These are phyloP conservation scores for Penicillium antarcticum DNA, from an alignment of 495 filamentous ascomycete genomes.

Conservation along the genomic window DNA sequence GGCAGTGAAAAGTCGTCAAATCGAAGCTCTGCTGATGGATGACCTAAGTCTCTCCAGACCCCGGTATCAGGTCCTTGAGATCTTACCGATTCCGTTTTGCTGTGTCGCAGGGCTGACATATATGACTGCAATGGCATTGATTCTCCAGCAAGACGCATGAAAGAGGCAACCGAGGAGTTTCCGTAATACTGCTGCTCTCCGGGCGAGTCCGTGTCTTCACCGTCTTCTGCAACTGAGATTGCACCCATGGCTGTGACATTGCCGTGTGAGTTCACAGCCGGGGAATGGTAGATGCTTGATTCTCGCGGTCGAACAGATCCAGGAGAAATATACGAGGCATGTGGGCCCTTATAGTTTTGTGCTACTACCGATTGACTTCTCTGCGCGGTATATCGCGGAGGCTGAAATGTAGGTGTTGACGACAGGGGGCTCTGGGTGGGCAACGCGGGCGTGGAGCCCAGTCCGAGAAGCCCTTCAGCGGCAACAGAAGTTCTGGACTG, in stretches of 20 bases:
- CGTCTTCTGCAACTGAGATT: conserved; percentile 26
- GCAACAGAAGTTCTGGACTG: conserved; percentile 21
- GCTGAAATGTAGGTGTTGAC: not conserved
- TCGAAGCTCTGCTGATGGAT: conserved; percentile 14
- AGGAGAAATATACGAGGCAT: not conserved
- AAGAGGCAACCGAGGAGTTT: conserved; percentile 39
- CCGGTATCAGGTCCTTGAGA: conserved; percentile 10
- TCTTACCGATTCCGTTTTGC: conserved; percentile 1
- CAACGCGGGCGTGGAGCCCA: conserved; percentile 7
- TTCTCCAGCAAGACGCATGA: conserved; percentile 37
- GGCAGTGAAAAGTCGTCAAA: conserved; percentile 36
- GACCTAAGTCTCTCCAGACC: conserved; percentile 20
- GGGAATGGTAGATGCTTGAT: conserved; percentile 10
- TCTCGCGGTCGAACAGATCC: not conserved
- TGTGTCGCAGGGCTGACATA: conserved; percentile 10
- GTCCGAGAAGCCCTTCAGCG: conserved; percentile 21
- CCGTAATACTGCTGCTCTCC: conserved; percentile 39
- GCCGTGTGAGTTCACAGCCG: conserved; percentile 20
- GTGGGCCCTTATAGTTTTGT: conserved; percentile 3
- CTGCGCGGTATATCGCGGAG: not conserved
- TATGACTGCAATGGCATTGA: conserved; percentile 20
- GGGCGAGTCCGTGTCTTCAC: conserved; percentile 20
- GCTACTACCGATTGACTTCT: not conserved
- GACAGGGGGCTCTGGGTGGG: not conserved
- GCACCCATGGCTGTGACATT: conserved; percentile 38